Conservation (phyloP, 2,329 filamentous ascomycete genomes). For the Daldinia eschscholtzii region DNA sequence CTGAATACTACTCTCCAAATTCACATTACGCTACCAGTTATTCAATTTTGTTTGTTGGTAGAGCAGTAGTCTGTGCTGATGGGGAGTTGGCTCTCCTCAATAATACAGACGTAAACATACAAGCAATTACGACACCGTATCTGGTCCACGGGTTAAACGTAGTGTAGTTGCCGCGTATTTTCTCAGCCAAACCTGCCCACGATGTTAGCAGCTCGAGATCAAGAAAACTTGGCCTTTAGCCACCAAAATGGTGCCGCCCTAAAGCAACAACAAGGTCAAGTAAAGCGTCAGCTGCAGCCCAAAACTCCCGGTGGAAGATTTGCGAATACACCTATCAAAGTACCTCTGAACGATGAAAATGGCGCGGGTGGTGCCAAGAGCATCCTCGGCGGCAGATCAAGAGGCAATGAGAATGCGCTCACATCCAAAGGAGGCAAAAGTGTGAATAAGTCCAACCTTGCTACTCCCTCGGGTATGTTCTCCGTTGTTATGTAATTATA, state of each 20-base stretch:
- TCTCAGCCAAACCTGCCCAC: constrained; percentile 46
- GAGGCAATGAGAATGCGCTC: constrained; percentile 69
- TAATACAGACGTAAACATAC: constrained; percentile 25
- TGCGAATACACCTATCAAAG: constrained; percentile 85
- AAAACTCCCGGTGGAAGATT: constrained; percentile 84
- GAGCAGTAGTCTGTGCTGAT: constrained; percentile 30
- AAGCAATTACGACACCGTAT: constrained; percentile 24
- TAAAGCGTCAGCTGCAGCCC: constrained; percentile 63
- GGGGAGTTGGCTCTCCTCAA: constrained; percentile 29
- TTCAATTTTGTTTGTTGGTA: constrained; percentile 3
- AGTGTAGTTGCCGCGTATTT: background rate
- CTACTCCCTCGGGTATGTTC: constrained; percentile 83
- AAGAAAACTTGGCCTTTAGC: constrained; percentile 86
- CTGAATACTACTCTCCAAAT: constrained; percentile 15
- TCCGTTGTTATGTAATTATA: background rate
- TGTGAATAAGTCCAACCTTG: constrained; percentile 72
- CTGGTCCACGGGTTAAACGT: constrained; percentile 3
- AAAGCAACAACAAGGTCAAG: constrained; percentile 72
- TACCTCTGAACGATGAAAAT: constrained; percentile 88
- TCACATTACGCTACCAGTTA: constrained; percentile 11
- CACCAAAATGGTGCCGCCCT: constrained; percentile 77
- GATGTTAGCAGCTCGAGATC: constrained; percentile 85
- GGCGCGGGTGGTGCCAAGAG: constrained; percentile 73
- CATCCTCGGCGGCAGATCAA: constrained; percentile 66
- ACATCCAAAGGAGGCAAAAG: constrained; percentile 60